Evolutionary conservation across 192 early-diverging fungal genomes (phyloP).

Genomic region (Paraglomus brasilianum): DNA sequence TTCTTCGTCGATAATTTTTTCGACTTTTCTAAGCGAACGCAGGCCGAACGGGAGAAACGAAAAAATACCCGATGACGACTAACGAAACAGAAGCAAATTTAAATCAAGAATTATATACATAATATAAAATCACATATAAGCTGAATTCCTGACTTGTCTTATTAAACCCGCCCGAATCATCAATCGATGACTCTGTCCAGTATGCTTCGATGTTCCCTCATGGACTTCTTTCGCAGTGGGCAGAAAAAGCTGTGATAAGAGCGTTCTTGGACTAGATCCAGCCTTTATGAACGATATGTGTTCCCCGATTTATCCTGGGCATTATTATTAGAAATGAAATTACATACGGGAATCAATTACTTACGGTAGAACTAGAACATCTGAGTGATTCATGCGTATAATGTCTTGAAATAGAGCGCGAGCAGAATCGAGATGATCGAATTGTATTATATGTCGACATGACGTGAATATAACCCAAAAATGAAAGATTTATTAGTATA

Average conservation of each 20-base stretch:
- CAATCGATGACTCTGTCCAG: slow-evolving; percentile 50
- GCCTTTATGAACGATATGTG: too few species aligned
- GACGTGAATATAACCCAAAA: too few species aligned
- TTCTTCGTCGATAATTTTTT: slow-evolving; percentile 78
- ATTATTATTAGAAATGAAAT: too few species aligned
- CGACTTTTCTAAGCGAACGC: slow-evolving; percentile 72
- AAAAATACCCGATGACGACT: slow-evolving; percentile 84
- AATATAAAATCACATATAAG: background rate
- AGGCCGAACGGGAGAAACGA: slow-evolving; percentile 81
- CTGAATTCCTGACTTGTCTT: slow-evolving; percentile 55
- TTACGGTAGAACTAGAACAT: too few species aligned
- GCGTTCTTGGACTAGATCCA: slow-evolving; percentile 17
- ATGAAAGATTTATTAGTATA: too few species aligned
- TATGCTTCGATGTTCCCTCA: background rate
- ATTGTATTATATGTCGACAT: too few species aligned
- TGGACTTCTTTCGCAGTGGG: slow-evolving; percentile 39
- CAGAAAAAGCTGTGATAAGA: slow-evolving; percentile 38
- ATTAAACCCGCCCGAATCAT: slow-evolving; percentile 70
- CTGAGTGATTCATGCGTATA: too few species aligned
- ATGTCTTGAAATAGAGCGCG: too few species aligned
- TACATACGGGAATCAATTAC: too few species aligned
- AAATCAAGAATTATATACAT: slow-evolving; percentile 3
- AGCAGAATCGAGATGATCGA: too few species aligned
- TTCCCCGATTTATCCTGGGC: too few species aligned
- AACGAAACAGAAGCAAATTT: background rate